A percentile compares a stretch with the other conserved stretches of the same genome.
Conservation (phyloP, 352 stramenopile genomes). For the Phytophthora agathidicida region DNA sequence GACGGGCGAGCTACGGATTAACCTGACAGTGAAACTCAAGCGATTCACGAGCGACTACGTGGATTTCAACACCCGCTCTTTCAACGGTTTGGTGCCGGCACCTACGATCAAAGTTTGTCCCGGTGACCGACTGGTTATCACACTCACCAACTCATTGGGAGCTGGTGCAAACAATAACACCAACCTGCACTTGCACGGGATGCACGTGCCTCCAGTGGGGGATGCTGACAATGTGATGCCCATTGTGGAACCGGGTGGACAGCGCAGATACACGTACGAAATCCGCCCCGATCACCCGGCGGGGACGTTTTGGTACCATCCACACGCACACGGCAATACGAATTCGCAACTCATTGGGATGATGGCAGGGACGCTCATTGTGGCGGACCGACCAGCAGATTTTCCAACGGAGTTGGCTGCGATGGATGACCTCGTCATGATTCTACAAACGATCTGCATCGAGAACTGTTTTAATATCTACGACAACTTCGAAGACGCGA, state of each 20-base stretch:
- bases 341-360: constrained; percentile 80
- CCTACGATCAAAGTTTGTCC: constrained; percentile 80
- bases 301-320: constrained; percentile 86
- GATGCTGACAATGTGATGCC: constrained; percentile 67
- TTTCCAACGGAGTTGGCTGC: constrained; percentile 51
- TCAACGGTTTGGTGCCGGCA: constrained; percentile 66
- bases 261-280: constrained; percentile 67
- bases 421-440: constrained; percentile 73
- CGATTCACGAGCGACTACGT: constrained; percentile 80
- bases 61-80: constrained; percentile 76
- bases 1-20: constrained; percentile 57
- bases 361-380: constrained; percentile 72
- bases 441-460: constrained; percentile 73
- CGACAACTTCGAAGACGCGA: constrained; percentile 61
- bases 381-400: constrained; percentile 64
- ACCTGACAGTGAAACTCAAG: constrained; percentile 58
- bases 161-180: constrained; percentile 62
- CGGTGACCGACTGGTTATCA: constrained; percentile 63
- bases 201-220: constrained; percentile 67
- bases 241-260: constrained; percentile 50
- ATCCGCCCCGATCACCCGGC: constrained; percentile 70
- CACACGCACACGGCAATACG: constrained; percentile 72
- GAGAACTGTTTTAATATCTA: constrained; percentile 70
- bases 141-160: constrained; percentile 59
- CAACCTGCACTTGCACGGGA: constrained; percentile 75